Base-by-base conservation (phyloP, 1,284 basidiomycete species). In the Trichosporon sp. region DNA sequence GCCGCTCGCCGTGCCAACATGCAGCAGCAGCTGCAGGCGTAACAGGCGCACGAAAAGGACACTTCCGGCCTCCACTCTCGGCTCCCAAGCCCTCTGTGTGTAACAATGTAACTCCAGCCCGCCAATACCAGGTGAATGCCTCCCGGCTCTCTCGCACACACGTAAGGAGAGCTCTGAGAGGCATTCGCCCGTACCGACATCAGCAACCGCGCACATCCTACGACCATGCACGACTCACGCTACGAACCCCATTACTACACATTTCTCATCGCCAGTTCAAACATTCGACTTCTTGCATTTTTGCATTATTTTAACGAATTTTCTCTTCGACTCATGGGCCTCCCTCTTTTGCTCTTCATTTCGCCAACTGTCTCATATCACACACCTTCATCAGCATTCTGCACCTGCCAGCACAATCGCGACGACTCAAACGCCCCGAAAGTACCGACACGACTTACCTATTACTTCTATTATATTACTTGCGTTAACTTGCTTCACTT, bases 1-100 rank as follows among this genome's bases (percentile, higher is more conserved):
- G 68, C 68, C 19, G 65, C 70, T 1, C 68, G 73, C 29, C 32
- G 69, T 8, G 65, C 73, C 63, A 74, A 74, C 64, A 9, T 44
- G 6, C 40, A 44, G 40, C 40, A 44, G 40, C 19, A 21, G 40
- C 40, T 44, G 40, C 40, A 21, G 40, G 40, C 40, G 8, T 68
- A 69, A 57, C 66, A 70, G 49, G 27, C 61, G 27, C 49, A 54
- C 25, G 29, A 54, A 29, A 34, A 19, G 49, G 25, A 54, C 40
- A 44, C 40, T 44, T 44, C 16, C 36, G 19, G 40, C 40, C 40
- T 23, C 25, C 25, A 5, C 25, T 29, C 29, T 29, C 25, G 27
- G 49, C 49, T 54, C 49, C n/a, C 14, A 16, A 29, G 27, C 25
- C 7, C 14, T 54, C 25, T 54, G 46, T 52, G 49, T 54, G 49